Conservation (phyloP, 768 basidiomycete genomes). For the Boletus sensibilis region DNA sequence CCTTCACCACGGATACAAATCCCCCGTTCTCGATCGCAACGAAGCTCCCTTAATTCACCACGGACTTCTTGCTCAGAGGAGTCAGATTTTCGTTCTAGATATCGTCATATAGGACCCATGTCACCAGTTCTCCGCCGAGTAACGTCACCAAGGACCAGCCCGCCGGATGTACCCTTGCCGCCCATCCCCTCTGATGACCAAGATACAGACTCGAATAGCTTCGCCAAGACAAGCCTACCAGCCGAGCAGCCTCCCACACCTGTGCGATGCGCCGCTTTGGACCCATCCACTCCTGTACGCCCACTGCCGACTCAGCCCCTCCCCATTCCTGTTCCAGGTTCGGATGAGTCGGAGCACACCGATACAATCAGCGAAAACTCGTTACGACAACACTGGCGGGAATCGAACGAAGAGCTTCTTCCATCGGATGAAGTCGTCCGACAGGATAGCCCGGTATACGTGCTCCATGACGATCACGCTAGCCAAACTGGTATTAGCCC, state of each 20-base stretch:
- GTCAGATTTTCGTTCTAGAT: not conserved
- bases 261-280: not conserved
- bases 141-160: constrained; percentile 9
- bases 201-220: not conserved
- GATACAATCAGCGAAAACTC: not conserved
- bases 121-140: constrained; percentile 8
- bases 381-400: constrained; percentile 10
- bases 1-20: not conserved
- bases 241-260: constrained; percentile 8
- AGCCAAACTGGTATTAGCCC: constrained; percentile 9
- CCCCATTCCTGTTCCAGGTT: constrained; percentile 14
- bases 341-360: constrained; percentile 5
- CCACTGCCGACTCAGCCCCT: constrained; percentile 21
- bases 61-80: constrained; percentile 10
- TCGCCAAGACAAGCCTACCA: not conserved
- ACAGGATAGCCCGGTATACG: constrained; percentile 22
- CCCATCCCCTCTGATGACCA: constrained; percentile 19
- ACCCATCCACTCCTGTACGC: constrained; percentile 1
- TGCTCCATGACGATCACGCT: constrained; percentile 1
- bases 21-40: constrained; percentile 2
- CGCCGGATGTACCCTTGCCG: constrained; percentile 23
- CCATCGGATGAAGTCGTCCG: constrained; percentile 12
- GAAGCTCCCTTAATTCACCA: not conserved
- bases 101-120: not conserved
- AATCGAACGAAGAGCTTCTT: not conserved